Evolutionary conservation across 345 rosid species (phyloP).

Genomic region (Euphorbia tirucalli): DNA sequence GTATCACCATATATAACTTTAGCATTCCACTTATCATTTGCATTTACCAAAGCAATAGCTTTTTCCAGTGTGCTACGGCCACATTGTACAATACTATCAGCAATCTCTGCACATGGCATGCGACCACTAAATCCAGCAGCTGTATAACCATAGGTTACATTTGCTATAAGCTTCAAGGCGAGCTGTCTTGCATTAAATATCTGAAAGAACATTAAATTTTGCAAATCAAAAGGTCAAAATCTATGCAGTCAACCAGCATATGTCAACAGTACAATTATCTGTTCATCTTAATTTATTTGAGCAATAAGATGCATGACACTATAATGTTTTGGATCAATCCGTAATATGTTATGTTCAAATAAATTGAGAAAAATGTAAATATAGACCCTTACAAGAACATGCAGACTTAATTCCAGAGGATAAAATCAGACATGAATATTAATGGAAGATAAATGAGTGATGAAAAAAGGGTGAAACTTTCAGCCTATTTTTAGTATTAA

Average conservation of each 20-base stretch:
- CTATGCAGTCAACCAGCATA: neutral
- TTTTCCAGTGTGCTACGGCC: conserved; percentile 92
- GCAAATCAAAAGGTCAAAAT: conserved; percentile 12
- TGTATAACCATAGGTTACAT: conserved; percentile 95
- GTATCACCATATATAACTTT: conserved; percentile 94
- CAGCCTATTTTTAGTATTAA: neutral
- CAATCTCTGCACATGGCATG: conserved; percentile 99
- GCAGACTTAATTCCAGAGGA: neutral
- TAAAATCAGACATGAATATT: neutral
- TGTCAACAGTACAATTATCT: neutral
- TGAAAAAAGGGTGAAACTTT: neutral
- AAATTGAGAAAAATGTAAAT: neutral
- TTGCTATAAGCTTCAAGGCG: conserved; percentile 95
- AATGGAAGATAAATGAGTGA: neutral
- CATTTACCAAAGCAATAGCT: conserved; percentile 77
- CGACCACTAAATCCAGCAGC: conserved; percentile 99
- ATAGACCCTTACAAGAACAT: neutral
- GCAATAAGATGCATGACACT: neutral
- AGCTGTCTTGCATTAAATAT: conserved; percentile 96
- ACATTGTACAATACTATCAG: conserved; percentile 97
- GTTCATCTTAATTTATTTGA: conserved; percentile 7
- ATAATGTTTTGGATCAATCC: neutral
- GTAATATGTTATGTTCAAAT: neutral
- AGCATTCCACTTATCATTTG: conserved; percentile 76
- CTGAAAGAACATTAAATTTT: conserved; percentile 44